Base-by-base conservation (phyloP, 768 basidiomycete species). In the Auriscalpium vulgare region DNA sequence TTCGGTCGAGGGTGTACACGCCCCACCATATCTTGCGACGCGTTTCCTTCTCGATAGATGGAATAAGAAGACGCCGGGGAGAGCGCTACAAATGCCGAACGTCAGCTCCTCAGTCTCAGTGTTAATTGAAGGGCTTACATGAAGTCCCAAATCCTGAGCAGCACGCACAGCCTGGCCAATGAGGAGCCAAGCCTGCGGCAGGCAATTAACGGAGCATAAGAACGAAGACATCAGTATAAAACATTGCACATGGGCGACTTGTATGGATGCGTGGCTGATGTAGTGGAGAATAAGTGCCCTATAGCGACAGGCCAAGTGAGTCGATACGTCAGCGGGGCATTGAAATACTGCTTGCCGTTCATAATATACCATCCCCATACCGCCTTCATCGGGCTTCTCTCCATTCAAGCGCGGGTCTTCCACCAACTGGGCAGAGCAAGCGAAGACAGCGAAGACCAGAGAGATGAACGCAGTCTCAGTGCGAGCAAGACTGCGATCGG, bases 1-100 rank as follows among this genome's bases (percentile, higher is more conserved):
- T 93, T 50, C 91, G 85, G 69, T 90, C 93, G 50, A 95, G 75
- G 23, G 84, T 85, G 65, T 95, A 95, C 29, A 94, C 89, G 45
- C 88, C 84, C 91, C 93, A 95, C 93, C 93, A 95, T 51, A 94
- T 86, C 72, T 94, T 92, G 59, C 87, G 78, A 35, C 91, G 82
- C 0, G 90, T 89, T 70, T 95, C 91, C 70, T 92, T 95, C 69
- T 95, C 90, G 43, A 89, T 80, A 38, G 85, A 74, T 17, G 82
- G 73, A 37, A 93, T 75, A 16, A 75, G 66, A 47, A 94, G 77
- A 47, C 89, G 81, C 51, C 86, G 82, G 4, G 91, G 87, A 2
- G 91, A 91, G 56, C 93, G 87, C 91, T 94, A 62, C 40, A 47
- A 44, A 58, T 36, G 46, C 50, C 50, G 50, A 56, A 37, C 50